These are phyloP conservation scores for Tolypocladium pustulatum DNA, from an alignment of 2,329 filamentous ascomycete species.

Conservation along the genomic window DNA sequence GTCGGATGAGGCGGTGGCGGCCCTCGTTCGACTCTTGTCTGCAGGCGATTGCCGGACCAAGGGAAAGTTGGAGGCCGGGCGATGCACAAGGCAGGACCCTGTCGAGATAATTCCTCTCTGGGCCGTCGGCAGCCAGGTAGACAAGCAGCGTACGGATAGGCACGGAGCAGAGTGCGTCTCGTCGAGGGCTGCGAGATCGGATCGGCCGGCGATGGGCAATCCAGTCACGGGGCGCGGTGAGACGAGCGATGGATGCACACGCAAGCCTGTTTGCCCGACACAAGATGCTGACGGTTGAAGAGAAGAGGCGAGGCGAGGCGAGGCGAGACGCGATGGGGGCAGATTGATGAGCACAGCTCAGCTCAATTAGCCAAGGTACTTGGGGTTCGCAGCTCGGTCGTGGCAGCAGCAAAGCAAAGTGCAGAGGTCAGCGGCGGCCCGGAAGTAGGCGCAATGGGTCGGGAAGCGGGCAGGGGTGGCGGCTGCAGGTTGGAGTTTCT, in stretches of 20 bases:
- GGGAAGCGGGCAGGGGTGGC: neutral
- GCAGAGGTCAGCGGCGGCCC: neutral
- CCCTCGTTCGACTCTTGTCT: constrained; percentile 1
- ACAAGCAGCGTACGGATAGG: neutral
- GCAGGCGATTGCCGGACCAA: neutral
- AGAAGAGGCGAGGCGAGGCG: neutral
- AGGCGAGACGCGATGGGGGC: neutral
- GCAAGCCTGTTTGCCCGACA: neutral
- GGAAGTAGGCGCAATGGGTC: neutral
- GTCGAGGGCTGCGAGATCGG: neutral
- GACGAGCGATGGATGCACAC: neutral
- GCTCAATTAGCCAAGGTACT: neutral
- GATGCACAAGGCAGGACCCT: neutral
- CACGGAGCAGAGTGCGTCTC: neutral
- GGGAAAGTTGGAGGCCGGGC: neutral
- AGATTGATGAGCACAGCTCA: neutral
- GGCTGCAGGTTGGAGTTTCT: neutral
- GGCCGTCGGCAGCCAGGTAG: neutral
- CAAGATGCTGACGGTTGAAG: neutral
- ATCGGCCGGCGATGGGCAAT: neutral
- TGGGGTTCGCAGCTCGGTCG: neutral
- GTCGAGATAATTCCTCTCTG: neutral
- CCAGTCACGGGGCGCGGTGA: neutral
- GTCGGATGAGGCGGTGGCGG: neutral
- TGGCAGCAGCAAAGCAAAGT: neutral